phyloP scores from a whole-genome alignment of 352 stramenopile species.

The Globisporangium yorkense region DNA sequence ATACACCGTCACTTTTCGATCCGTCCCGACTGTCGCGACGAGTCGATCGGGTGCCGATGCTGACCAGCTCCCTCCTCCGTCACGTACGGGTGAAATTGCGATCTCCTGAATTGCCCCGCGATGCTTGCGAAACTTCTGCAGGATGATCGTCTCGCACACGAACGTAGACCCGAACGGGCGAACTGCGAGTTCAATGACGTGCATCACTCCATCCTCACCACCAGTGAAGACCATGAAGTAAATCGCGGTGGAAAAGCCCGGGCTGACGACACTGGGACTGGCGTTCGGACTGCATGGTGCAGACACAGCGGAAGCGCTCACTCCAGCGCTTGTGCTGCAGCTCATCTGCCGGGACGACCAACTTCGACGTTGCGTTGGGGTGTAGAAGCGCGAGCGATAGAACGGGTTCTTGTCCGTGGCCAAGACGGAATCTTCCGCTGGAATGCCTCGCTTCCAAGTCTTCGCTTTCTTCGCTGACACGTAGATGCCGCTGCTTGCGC shows the following conservation, averaged over 20 bases:
- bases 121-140: conserved; percentile 61
- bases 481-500: conserved; percentile 7
- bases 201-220: conserved; percentile 50
- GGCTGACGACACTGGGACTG: neutral
- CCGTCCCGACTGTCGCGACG: conserved; percentile 53
- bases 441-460: conserved; percentile 18
- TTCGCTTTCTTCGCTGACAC: conserved; percentile 14
- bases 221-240: conserved; percentile 68
- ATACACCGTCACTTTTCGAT: conserved; percentile 57
- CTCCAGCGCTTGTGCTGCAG: neutral
- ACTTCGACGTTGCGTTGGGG: conserved; percentile 22
- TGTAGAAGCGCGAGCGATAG: conserved; percentile 41
- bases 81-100: conserved; percentile 34
- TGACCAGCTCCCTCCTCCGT: conserved; percentile 14
- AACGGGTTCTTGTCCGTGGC: conserved; percentile 59
- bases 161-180: conserved; percentile 23
- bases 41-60: conserved; percentile 41
- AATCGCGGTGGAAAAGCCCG: conserved; percentile 15
- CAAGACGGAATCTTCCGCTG: conserved; percentile 30
- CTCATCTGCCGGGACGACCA: conserved; percentile 27
- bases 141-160: conserved; percentile 28
- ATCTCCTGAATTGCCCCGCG: conserved; percentile 59
- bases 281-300: conserved; percentile 22
- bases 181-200: conserved; percentile 47
- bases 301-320: conserved; percentile 5